A percentile compares a stretch with the other conserved stretches of the same genome.
Conservation (phyloP, 2,329 filamentous ascomycete species). For the Knufia petricola region DNA sequence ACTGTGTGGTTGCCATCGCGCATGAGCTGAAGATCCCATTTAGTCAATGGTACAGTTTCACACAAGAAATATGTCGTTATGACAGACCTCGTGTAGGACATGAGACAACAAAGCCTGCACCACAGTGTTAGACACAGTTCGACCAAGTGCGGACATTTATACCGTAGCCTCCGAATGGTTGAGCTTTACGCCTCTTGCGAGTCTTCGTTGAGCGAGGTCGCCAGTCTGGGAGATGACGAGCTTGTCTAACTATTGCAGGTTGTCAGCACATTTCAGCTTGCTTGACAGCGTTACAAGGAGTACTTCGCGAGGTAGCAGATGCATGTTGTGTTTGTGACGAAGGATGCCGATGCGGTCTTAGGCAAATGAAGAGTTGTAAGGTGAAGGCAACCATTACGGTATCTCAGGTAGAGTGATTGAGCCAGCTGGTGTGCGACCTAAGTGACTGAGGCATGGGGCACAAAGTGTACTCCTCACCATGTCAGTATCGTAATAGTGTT, state of each 20-base stretch:
- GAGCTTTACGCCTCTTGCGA: conserved; percentile 77
- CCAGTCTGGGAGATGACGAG: conserved; percentile 85
- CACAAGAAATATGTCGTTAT: background rate
- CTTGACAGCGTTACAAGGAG: too few relatives aligned
- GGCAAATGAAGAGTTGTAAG: too few relatives aligned
- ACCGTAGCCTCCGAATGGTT: conserved; percentile 87
- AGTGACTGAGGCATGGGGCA: too few relatives aligned
- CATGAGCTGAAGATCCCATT: conserved; percentile 66
- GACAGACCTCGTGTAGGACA: conserved; percentile 69
- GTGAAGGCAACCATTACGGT: too few relatives aligned
- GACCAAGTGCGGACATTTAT: conserved; percentile 18
- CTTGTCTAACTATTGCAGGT: conserved; percentile 68
- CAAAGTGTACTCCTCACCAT: too few relatives aligned
- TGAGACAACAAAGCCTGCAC: conserved; percentile 55
- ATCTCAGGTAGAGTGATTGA: too few relatives aligned
- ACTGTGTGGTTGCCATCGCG: conserved; percentile 91
- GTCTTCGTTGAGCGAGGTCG: conserved; percentile 72
- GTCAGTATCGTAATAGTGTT: too few relatives aligned
- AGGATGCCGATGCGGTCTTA: too few relatives aligned
- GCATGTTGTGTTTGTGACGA: too few relatives aligned
- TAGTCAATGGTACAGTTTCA: background rate
- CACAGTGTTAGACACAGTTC: conserved; percentile 8
- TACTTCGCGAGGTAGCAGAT: too few relatives aligned
- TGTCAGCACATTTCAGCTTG: background rate
- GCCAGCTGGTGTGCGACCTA: too few relatives aligned